A percentile compares a stretch with the other conserved stretches of the same genome.
Conservation (phyloP, 2,329 filamentous ascomycete species). For the Cordyceps cicadae region DNA sequence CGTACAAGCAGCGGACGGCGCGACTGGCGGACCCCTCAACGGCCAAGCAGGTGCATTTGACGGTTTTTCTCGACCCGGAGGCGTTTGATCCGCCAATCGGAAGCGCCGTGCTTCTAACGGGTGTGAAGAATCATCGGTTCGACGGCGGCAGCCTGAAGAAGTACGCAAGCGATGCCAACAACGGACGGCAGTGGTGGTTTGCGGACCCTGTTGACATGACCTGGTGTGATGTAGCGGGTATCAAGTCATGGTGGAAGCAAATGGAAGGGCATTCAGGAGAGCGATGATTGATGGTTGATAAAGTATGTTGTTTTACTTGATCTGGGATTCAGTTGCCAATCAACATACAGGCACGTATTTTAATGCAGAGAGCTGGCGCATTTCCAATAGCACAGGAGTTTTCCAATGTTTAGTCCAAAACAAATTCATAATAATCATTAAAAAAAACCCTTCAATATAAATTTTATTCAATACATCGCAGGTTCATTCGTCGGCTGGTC, state of each 20-base stretch:
- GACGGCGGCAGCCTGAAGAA: conserved; percentile 40
- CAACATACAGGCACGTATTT: too few relatives aligned
- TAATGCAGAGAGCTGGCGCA: too few relatives aligned
- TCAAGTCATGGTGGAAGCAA: conserved; percentile 38
- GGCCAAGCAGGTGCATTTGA: conserved; percentile 42
- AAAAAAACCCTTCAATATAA: too few relatives aligned
- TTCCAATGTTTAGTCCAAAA: too few relatives aligned
- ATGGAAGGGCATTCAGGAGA: conserved; percentile 11
- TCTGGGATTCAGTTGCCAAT: too few relatives aligned
- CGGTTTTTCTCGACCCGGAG: conserved; percentile 46
- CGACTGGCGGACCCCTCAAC: conserved; percentile 45
- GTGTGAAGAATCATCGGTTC: conserved; percentile 50
- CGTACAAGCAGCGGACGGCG: conserved; percentile 43
- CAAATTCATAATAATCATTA: too few relatives aligned
- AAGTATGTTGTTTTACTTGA: not conserved
- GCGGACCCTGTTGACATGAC: conserved; percentile 36
- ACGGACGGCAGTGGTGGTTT: conserved; percentile 39
- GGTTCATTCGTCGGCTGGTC: not conserved
- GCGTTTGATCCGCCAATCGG: conserved; percentile 39
- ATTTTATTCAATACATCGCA: too few relatives aligned
- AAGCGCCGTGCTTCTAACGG: conserved; percentile 41
- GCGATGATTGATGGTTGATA: not conserved
- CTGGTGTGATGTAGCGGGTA: conserved; percentile 42
- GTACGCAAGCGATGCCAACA: conserved; percentile 31
- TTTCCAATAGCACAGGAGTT: too few relatives aligned